Base-by-base conservation (phyloP, 225 moss, liverwort and hornwort species). In the Polytrichum formosum region DNA sequence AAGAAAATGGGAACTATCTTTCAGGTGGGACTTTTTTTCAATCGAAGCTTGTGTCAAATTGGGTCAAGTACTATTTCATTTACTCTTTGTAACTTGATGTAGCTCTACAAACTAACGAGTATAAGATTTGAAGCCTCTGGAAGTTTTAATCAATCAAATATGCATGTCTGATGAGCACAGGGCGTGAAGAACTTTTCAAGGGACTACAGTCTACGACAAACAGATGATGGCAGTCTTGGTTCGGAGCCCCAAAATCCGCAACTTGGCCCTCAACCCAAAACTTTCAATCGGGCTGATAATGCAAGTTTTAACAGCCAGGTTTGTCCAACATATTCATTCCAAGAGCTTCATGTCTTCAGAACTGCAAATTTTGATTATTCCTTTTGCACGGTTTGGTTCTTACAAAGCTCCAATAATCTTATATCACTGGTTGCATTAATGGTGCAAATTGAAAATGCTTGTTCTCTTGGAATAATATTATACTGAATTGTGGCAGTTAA, bases 1-100 rank as follows among this genome's bases (percentile, higher is more conserved):
- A 90, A 90, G 76, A 84, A 81, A 62, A 28, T 90, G 80, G 89
- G 89, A 5, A 60, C 22, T 1, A 74, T 81, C 55, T 90, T 90
- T 63, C 89, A 90, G 79, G 79, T 74, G 27, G 17, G n/a, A 9
- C 7, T 26, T 19, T 33, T 46, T 16, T 13, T 13, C 46, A 46
- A 13, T 46, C 4, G 13, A 3, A 46, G 16, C 46, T 13, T 46
- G 46, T 46, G 46, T 46, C 46, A 16, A 46, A 46, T 46, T 9
- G 35, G 13, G 46, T 46, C 46, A n/a, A n/a, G 18, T 25, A 66
- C 5, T 29, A 5, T 72, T 65, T 7, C 21, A 2, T 25, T n/a
- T n/a, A 21, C 28, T 18, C 4, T 53, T 5, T 1, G 20, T 61
- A 18, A 4, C 23, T 4, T 58, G 1, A 46, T 46, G 46, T 46